Base-by-base conservation (phyloP, 1,284 basidiomycete species). In the Tilletia walkeri region DNA sequence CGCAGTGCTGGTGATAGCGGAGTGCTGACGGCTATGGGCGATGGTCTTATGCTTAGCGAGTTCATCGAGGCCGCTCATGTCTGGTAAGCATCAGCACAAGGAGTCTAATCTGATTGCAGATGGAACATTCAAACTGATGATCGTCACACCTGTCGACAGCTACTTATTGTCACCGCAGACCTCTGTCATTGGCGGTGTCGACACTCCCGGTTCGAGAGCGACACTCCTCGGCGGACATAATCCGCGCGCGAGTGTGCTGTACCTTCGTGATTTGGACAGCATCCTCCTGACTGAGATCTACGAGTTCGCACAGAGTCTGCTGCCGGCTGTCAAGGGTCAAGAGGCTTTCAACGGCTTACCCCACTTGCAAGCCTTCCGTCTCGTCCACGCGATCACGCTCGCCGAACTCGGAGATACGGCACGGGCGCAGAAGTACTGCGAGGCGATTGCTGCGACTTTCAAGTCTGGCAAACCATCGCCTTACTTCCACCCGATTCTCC, bases 241-340 rank as follows among this genome's bases (percentile, higher is more conserved):
- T 80, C 90, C 90, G 0, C 86, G 86, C 54, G 78, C 79, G 16
- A 85, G 84, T 68, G 86, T 88, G 0, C 86, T 85, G 48, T 90
- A 90, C 79, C 86, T 87, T 78, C 89, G 88, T 78, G 90, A 95
- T 80, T 85, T 88, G 9, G 95, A 98, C 82, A 86, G 90, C 6
- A 87, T 94, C 71, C 88, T 96, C 73, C 89, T 97, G 76, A 91
- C 94, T 5, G 96, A 99, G 85, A 90, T 98, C 53, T 86, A 91
- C 9, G 96, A 99, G 85, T 99, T 93, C 82, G 94, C 93, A 0
- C 84, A 94, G 70, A 93, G 93, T 20, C 85, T 97, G 30, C 86
- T 88, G 18, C 85, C 90, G 0, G 85, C 89, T 0, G 81, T 87
- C 4, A 98, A 97, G 85, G 93, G 94, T 7, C 91, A 94, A 78